Percentiles rank a stretch among this genome's conserved stretches.
These are phyloP conservation scores for Macrophomina tecta DNA, from an alignment of 2,329 filamentous ascomycete species.

Conservation along the genomic window DNA sequence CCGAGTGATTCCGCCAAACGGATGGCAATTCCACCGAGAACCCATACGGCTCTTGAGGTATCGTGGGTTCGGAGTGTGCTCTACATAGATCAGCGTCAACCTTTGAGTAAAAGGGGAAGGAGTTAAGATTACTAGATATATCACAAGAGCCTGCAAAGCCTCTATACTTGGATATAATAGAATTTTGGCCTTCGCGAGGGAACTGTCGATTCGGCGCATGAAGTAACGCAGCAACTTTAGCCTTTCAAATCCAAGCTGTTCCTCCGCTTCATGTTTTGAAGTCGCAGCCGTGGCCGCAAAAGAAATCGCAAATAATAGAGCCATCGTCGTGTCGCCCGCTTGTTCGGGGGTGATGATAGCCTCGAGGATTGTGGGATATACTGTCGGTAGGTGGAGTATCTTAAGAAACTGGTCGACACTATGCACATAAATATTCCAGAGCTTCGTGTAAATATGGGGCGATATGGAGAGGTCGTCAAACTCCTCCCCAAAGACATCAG, in stretches of 20 bases:
- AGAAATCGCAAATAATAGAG: neutral
- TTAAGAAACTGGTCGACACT: constrained; percentile 10
- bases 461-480: too few species aligned
- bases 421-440: neutral
- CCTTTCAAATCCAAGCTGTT: neutral
- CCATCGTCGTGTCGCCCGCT: neutral
- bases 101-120: neutral
- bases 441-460: neutral
- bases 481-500: too few species aligned
- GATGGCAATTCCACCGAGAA: constrained; percentile 5
- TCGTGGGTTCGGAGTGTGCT: constrained; percentile 13
- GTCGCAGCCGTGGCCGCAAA: constrained; percentile 4
- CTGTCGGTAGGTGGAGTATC: constrained; percentile 2
- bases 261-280: neutral
- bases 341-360: neutral
- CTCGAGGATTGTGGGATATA: neutral
- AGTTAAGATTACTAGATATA: constrained; percentile 5
- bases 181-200: neutral
- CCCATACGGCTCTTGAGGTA: constrained; percentile 1
- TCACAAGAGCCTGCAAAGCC: constrained; percentile 5
- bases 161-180: neutral
- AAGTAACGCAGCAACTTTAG: constrained; percentile 4
- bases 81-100: neutral
- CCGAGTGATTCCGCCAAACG: constrained; percentile 6
- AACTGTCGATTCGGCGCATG: constrained; percentile 5